phyloP scores from a whole-genome alignment of 192 early-diverging fungal genomes.

The Coemansia sp. region DNA sequence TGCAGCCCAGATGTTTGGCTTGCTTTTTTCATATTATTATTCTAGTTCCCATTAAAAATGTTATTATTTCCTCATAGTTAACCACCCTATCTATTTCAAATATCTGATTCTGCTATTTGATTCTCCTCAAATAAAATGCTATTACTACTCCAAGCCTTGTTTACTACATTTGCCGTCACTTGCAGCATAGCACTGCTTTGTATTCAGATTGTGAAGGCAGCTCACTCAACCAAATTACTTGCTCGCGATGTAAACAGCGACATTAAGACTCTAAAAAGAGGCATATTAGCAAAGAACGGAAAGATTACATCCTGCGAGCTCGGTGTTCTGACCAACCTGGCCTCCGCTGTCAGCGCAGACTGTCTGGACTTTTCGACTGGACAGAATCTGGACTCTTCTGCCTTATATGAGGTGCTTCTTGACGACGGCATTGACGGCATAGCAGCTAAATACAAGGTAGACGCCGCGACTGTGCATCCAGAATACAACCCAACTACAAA shows the following conservation, averaged over 20 bases:
- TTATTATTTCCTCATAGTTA: no score
- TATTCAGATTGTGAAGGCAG: no score
- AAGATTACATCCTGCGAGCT: background rate
- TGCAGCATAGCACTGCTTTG: no score
- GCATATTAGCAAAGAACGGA: background rate
- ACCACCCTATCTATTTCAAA: no score
- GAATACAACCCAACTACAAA: slow-evolving; percentile 15
- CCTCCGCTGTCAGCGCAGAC: background rate
- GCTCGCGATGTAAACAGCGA: background rate
- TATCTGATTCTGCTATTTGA: no score
- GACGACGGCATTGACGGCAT: slow-evolving; percentile 5
- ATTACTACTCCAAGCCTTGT: no score
- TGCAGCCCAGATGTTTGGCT: no score
- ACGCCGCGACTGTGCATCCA: slow-evolving; percentile 22
- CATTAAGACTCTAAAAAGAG: background rate
- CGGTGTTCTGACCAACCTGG: background rate
- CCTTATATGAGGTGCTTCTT: slow-evolving; percentile 21
- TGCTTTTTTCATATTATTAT: no score
- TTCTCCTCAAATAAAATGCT: no score
- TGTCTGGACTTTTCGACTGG: background rate
- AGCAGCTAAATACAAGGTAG: background rate
- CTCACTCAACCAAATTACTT: background rate
- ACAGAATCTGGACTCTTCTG: background rate
- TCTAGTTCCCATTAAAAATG: no score
- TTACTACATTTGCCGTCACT: no score